Evolutionary conservation across 139 green algal genomes (phyloP), one percentile per base, ranked within the genome.

Genomic region (Haematococcus sp.): DNA sequence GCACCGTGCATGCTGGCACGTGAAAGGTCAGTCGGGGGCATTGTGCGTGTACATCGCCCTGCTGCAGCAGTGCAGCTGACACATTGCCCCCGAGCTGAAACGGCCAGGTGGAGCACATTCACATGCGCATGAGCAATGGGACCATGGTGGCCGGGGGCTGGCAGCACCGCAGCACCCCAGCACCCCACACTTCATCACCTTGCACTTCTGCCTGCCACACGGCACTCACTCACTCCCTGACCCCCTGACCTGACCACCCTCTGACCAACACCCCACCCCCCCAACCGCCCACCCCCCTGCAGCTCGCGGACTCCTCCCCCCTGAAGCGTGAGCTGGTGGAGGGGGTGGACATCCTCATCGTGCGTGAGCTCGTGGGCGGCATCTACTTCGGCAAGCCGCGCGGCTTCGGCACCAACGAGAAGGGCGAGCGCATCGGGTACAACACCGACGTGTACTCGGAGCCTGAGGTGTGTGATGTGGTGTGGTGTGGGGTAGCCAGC

Each of bases 351-450:
- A 98, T 99, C 87, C 91, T 99, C 77, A 98, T 99, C 59, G 93
- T 99, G 54, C 80, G 96, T 1, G 96, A 99, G 86, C 91, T 99
- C 31, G 94, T 95, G 25, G 92, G 95, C 22, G 95, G 92, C 68
- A 98, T 99, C 81, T 99, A 99, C 89, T 99, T 98, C 84, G 96
- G 96, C 2, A 59, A 98, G 84, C 96, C 96, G 13, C 89, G 94
- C 75, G 93, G 93, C 34, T 97, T 98, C 75, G 89, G 85, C 33
- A 84, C 66, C 15, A 90, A 96, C 61, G 85, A 89, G 0, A 88
- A 94, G 63, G 95, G 95, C 75, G 79, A 98, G 69, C 80, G 86
- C 32, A 91, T 89, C 19, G 96, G 93, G 5, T 98, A 89, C 92
- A 99, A 98, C 90, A 99, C 96, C 15, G 93, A 97, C 74, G 78